These are phyloP conservation scores for Davidsoniella australis DNA, from an alignment of 2,329 filamentous ascomycete species.

Conservation along the genomic window DNA sequence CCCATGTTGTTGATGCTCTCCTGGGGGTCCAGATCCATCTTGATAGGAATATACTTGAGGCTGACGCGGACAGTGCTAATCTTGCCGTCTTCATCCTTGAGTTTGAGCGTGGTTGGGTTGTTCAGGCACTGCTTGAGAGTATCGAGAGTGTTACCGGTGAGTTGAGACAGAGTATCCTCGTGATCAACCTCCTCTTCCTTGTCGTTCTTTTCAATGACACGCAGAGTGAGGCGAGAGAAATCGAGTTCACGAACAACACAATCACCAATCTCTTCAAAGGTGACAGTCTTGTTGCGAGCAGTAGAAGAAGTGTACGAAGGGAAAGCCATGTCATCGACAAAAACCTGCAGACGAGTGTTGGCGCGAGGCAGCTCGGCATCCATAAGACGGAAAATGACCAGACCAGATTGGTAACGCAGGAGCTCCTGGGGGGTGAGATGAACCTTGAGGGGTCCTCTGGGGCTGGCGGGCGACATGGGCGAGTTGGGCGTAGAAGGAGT, in stretches of 20 bases:
- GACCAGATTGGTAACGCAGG: constrained; percentile 69
- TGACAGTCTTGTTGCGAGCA: constrained; percentile 49
- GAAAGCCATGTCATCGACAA: constrained; percentile 91
- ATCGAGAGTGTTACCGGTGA: constrained; percentile 70
- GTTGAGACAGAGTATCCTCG: constrained; percentile 61
- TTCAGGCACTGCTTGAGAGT: constrained; percentile 84
- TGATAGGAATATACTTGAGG: constrained; percentile 84
- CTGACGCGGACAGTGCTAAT: constrained; percentile 73
- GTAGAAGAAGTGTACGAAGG: constrained; percentile 71
- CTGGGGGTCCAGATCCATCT: constrained; percentile 83
- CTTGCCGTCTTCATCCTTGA: constrained; percentile 63
- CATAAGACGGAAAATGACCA: constrained; percentile 86
- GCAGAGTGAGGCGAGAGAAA: constrained; percentile 80
- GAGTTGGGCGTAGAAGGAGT: constrained; percentile 23
- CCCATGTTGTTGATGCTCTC: constrained; percentile 99
- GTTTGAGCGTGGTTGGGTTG: constrained; percentile 65
- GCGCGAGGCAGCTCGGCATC: constrained; percentile 68
- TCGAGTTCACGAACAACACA: constrained; percentile 95
- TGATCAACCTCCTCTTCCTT: constrained; percentile 52
- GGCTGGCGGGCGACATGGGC: constrained; percentile 19
- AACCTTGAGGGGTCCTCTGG: constrained; percentile 51
- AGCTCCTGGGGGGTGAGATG: constrained; percentile 66
- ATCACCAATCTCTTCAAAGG: constrained; percentile 85
- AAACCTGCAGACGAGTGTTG: constrained; percentile 65
- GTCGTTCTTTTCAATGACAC: constrained; percentile 65